Evolutionary conservation across 495 filamentous ascomycete genomes (phyloP), one percentile per base, ranked within the genome.

Genomic region (Neurospora cerealis): DNA sequence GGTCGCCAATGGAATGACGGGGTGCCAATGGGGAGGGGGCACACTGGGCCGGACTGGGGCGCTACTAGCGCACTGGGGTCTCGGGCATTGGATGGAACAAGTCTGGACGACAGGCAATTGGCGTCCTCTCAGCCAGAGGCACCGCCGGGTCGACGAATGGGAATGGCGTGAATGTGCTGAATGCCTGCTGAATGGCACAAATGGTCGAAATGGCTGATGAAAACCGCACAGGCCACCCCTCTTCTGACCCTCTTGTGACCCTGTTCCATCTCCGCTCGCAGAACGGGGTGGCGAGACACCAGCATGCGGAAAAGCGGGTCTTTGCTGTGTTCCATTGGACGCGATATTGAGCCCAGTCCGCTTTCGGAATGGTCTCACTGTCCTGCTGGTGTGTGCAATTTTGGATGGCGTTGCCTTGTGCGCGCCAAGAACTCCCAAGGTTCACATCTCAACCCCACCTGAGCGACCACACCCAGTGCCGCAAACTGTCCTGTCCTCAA

Each of bases 61-160:
- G 75, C 79, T 79, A 80, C 77, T 44, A 73, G 80, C 79, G 79
- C 77, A 78, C 81, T 82, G 81, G 54, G 28, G 54, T 66, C 54
- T 66, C 54, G 32, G 54, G 54, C 28, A 66, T 66, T 66, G 54
- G 28, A 66, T 34, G 54, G 54, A 66, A 66, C 54, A 34, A 81
- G 82, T 80, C 79, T 78, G 81, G 79, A 75, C 80, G 77, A 76
- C 74, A 73, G 77, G 73, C 77, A 79, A 80, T 77, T 62, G 72
- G 69, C 32, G 32, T 72, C 54, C 37, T 17, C 62, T 42, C 32
- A 9, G 72, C 48, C 48, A 60, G 46, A 54, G 21, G 46, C 21
- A 28, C 21, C 54, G 54, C 54, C 54, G 13, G 54, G 15, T 62
- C 24, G 28, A 66, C 54, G 54, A 66, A 66, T 66, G 28, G 54